Conservation (phyloP, 257 asterid genomes). For the Solanum pennellii region DNA sequence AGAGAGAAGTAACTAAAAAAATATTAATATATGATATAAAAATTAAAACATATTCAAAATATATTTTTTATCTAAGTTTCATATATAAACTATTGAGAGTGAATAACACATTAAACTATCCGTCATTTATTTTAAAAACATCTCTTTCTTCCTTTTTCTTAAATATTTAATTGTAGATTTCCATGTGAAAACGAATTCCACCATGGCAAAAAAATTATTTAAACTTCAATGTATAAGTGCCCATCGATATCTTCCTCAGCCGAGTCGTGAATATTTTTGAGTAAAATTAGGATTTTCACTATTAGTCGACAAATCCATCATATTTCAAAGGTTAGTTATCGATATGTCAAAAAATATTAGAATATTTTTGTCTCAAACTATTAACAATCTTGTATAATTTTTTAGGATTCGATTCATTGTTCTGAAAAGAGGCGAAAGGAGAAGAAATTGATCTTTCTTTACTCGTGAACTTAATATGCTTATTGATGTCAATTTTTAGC, state of each 20-base stretch:
- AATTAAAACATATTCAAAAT: too few relatives aligned
- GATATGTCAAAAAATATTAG: neutral
- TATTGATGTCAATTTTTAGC: neutral
- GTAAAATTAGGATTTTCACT: neutral
- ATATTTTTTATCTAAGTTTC: too few relatives aligned
- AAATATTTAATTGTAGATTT: too few relatives aligned
- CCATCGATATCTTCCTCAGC: neutral
- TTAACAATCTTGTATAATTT: neutral
- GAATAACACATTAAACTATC: too few relatives aligned
- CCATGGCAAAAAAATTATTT: too few relatives aligned
- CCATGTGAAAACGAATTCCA: too few relatives aligned
- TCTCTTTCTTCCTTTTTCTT: too few relatives aligned
- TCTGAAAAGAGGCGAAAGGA: neutral
- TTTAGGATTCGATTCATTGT: neutral
- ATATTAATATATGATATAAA: too few relatives aligned
- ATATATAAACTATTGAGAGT: too few relatives aligned
- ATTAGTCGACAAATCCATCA: neutral
- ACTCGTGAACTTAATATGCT: neutral
- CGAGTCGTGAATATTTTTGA: neutral
- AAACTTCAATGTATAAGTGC: neutral
- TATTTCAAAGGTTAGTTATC: neutral
- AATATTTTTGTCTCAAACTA: neutral
- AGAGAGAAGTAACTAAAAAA: too few relatives aligned
- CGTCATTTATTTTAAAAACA: too few relatives aligned
- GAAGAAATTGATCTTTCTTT: neutral